These are phyloP conservation scores for Dendrocalamus latiflorus DNA, from an alignment of 202 grass and related monocot species.

Conservation along the genomic window DNA sequence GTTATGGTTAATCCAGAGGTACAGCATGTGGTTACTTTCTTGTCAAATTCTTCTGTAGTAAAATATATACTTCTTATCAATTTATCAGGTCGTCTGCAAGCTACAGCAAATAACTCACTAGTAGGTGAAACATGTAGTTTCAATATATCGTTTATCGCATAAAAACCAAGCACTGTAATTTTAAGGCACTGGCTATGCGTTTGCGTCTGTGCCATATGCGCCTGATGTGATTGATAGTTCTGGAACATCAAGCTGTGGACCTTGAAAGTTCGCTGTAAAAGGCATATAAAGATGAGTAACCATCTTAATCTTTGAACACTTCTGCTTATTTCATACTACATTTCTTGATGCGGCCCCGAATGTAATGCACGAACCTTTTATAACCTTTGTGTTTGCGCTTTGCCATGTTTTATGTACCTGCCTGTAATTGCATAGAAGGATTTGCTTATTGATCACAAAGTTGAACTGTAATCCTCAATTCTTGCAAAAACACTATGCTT, in stretches of 20 bases:
- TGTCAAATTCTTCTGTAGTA: too few species aligned
- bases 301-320: neutral
- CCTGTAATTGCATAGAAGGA: too few species aligned
- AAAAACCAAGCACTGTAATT: neutral
- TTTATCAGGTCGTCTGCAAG: too few species aligned
- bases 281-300: conserved; percentile 22
- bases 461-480: too few species aligned
- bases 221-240: neutral
- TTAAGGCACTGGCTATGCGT: neutral
- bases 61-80: too few species aligned
- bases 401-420: neutral
- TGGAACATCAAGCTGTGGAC: neutral
- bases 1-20: too few species aligned
- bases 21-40: too few species aligned
- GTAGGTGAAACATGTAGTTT: too few species aligned
- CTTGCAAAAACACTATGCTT: too few species aligned
- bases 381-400: neutral
- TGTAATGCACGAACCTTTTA: neutral
- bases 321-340: neutral
- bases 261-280: conserved; percentile 1
- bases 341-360: neutral
- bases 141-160: neutral
- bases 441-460: too few species aligned
- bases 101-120: too few species aligned
- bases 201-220: neutral